These are phyloP conservation scores for Podila minutissima DNA, from an alignment of 192 early-diverging fungal species.

Conservation along the genomic window DNA sequence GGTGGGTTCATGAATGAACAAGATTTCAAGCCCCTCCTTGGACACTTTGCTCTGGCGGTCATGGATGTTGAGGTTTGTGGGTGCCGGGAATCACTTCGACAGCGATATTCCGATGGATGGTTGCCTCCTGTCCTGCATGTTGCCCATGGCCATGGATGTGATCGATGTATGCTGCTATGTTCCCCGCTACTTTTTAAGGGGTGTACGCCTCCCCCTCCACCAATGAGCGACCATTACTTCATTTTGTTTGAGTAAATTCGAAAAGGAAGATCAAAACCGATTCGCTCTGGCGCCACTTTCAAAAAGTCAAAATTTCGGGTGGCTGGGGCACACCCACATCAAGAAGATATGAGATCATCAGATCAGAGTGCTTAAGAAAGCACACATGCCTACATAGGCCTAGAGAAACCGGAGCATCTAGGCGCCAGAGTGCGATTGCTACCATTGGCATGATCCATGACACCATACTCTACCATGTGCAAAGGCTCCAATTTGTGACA, in stretches of 20 bases:
- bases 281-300: not conserved
- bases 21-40: not conserved
- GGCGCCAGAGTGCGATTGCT: too few species aligned
- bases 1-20: not conserved
- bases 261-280: slow-evolving; percentile 40
- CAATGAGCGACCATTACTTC: slow-evolving; percentile 31
- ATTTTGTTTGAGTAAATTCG: slow-evolving; percentile 51
- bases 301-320: slow-evolving; percentile 2
- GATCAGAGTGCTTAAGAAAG: too few species aligned
- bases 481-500: too few species aligned
- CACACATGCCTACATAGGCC: too few species aligned
- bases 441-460: too few species aligned
- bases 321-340: not conserved
- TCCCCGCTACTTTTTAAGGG: not conserved
- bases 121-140: not conserved
- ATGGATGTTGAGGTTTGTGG: not conserved
- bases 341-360: too few species aligned
- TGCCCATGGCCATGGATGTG: not conserved
- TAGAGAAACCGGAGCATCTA: too few species aligned
- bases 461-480: too few species aligned
- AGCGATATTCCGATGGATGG: not conserved
- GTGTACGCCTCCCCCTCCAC: not conserved
- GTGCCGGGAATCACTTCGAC: not conserved
- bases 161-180: not conserved
- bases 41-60: not conserved